phyloP scores from a whole-genome alignment of 768 basidiomycete genomes.

The Astraeus odoratus region DNA sequence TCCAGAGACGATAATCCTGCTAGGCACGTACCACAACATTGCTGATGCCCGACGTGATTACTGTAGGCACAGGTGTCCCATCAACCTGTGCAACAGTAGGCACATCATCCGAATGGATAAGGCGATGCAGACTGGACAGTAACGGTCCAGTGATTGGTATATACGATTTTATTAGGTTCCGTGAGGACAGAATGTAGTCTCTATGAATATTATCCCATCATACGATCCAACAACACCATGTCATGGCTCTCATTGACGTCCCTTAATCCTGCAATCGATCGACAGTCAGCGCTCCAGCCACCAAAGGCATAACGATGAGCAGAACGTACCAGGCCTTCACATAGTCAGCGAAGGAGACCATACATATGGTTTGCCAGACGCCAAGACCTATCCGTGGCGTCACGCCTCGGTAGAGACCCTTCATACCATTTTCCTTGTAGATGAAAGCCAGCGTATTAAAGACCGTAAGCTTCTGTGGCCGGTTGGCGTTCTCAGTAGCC shows the following conservation, averaged over 20 bases:
- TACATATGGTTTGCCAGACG: constrained; percentile 97
- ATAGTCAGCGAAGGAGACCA: constrained; percentile 97
- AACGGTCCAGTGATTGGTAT: background rate
- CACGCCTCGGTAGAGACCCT: constrained; percentile 95
- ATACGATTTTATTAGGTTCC: background rate
- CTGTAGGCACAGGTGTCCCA: too few relatives aligned
- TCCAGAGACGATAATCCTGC: too few relatives aligned
- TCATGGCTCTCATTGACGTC: constrained; percentile 16
- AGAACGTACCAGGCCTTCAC: constrained; percentile 72
- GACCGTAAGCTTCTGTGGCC: constrained; percentile 89
- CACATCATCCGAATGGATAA: too few relatives aligned
- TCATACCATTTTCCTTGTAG: constrained; percentile 94
- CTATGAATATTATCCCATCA: constrained; percentile 13
- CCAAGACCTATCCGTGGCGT: constrained; percentile 95
- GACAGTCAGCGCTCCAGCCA: constrained; percentile 11
- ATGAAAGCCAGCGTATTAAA: constrained; percentile 89
- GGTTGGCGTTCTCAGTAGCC: constrained; percentile 55
- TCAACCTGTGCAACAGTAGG: too few relatives aligned
- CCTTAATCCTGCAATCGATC: constrained; percentile 43
- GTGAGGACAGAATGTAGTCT: background rate
- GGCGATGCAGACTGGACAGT: background rate
- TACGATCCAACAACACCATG: constrained; percentile 1
- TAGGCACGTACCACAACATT: too few relatives aligned
- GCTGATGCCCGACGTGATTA: too few relatives aligned
- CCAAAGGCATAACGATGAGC: background rate